Evolutionary conservation across 2,329 filamentous ascomycete genomes (phyloP).

Genomic region (Fusarium sp.): DNA sequence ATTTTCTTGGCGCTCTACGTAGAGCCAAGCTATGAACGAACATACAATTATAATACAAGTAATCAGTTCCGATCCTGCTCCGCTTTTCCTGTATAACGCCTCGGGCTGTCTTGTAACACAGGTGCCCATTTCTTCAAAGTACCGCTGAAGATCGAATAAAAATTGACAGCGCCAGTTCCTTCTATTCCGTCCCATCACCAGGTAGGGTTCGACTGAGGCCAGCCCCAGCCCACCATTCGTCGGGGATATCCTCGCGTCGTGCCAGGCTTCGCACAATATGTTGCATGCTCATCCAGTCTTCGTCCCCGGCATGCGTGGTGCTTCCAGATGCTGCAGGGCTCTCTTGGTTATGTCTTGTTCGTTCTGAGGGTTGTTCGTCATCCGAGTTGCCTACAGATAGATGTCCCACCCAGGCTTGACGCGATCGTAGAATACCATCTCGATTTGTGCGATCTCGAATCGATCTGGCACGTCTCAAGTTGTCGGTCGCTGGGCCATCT

Average conservation of each 20-base stretch:
- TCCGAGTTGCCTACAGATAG: conserved; percentile 45
- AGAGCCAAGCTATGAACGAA: background rate
- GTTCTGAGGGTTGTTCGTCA: conserved; percentile 40
- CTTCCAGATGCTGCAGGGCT: conserved; percentile 32
- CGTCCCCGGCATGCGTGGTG: conserved; percentile 47
- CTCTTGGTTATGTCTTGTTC: conserved; percentile 33
- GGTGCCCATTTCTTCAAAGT: background rate
- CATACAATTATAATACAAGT: conserved; percentile 28
- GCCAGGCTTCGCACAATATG: conserved; percentile 77
- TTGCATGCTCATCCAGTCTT: conserved; percentile 71
- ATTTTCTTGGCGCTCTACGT: background rate
- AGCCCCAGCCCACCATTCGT: conserved; percentile 82
- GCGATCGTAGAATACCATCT: conserved; percentile 8
- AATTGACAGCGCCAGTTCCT: conserved; percentile 2
- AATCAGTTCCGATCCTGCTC: background rate
- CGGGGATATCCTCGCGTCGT: conserved; percentile 78
- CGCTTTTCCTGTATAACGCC: conserved; percentile 26
- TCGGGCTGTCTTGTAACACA: background rate
- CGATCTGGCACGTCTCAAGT: background rate
- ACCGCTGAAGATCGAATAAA: conserved; percentile 11
- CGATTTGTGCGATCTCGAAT: conserved; percentile 4
- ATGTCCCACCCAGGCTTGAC: conserved; percentile 43
- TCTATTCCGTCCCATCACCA: conserved; percentile 44
- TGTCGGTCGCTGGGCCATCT: conserved; percentile 10
- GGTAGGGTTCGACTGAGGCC: conserved; percentile 71